Conservation (phyloP, 1,139 yeast genomes). For the Spathaspora sp. region DNA sequence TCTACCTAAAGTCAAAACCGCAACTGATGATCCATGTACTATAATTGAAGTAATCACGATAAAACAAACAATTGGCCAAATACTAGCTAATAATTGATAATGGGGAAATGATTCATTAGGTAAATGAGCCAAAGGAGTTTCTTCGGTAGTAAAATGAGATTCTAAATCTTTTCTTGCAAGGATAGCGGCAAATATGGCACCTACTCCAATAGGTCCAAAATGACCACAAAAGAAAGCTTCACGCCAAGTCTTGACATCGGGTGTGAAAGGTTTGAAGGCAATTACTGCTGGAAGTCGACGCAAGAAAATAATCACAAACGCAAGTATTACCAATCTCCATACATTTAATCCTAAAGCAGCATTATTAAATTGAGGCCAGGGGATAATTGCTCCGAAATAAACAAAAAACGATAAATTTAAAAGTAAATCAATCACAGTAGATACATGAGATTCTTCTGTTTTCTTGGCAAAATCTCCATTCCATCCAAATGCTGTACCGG, state of each 20-base stretch:
- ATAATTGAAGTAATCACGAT: constrained; percentile 82
- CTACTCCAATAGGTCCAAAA: constrained; percentile 98
- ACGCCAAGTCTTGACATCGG: constrained; percentile 92
- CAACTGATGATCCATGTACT: constrained; percentile 96
- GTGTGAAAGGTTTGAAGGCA: constrained; percentile 76
- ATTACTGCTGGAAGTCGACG: constrained; percentile 89
- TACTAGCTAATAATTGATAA: constrained; percentile 66
- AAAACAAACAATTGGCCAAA: constrained; percentile 93
- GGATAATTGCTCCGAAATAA: constrained; percentile 91
- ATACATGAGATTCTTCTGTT: constrained; percentile 90
- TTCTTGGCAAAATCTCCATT: constrained; percentile 88
- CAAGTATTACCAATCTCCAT: constrained; percentile 83
- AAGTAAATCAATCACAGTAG: constrained; percentile 85
- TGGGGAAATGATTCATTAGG: constrained; percentile 58
- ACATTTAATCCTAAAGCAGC: constrained; percentile 64
- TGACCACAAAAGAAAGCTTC: constrained; percentile 96
- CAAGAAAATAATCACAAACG: constrained; percentile 78
- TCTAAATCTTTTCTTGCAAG: constrained; percentile 82
- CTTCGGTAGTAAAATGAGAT: constrained; percentile 49
- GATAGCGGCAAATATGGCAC: constrained; percentile 89
- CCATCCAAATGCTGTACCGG: constrained; percentile 97
- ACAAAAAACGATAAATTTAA: constrained; percentile 87
- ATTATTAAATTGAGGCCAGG: constrained; percentile 84
- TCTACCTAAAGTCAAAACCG: constrained; percentile 85
- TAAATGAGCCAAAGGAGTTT: constrained; percentile 57